Evolutionary conservation across 2,329 filamentous ascomycete genomes (phyloP).

Genomic region (Aspergillus quadrilineatus): DNA sequence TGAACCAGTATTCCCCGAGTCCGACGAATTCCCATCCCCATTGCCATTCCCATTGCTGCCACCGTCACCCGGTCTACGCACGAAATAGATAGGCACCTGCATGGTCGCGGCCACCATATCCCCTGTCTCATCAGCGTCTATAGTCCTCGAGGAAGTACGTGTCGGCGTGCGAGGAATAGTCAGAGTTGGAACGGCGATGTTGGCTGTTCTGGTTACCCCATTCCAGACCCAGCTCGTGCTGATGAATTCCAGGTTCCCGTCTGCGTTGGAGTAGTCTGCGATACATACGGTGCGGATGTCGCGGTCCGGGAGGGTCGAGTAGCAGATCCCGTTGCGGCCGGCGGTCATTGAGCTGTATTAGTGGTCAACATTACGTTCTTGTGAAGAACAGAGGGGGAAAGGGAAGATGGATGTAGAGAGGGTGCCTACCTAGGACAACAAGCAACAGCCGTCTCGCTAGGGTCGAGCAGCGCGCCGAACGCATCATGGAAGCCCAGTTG

Average conservation of each 20-base stretch:
- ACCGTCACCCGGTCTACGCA: not conserved
- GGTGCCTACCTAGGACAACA: conserved; percentile 10
- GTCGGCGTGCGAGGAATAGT: not conserved
- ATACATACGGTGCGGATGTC: conserved; percentile 2
- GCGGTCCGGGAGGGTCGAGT: conserved; percentile 1
- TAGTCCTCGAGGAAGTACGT: not conserved
- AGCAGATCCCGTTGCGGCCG: conserved; percentile 5
- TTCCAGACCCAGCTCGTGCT: not conserved
- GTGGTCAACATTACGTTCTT: not conserved
- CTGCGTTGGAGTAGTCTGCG: not conserved
- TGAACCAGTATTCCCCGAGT: not conserved
- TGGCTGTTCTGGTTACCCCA: not conserved
- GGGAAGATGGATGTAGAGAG: not conserved
- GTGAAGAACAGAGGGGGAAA: not conserved
- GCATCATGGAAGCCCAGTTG: not conserved
- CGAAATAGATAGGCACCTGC: not conserved
- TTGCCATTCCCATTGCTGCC: not conserved
- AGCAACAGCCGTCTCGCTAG: conserved; percentile 8
- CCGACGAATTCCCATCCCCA: not conserved
- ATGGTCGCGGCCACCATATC: not conserved
- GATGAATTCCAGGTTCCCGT: not conserved
- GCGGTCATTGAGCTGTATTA: conserved; percentile 6
- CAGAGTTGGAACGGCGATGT: not conserved
- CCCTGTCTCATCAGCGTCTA: not conserved
- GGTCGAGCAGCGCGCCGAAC: conserved; percentile 3